These are phyloP conservation scores for Paecilomyces formosus DNA, from an alignment of 2,329 filamentous ascomycete genomes.

Conservation along the genomic window DNA sequence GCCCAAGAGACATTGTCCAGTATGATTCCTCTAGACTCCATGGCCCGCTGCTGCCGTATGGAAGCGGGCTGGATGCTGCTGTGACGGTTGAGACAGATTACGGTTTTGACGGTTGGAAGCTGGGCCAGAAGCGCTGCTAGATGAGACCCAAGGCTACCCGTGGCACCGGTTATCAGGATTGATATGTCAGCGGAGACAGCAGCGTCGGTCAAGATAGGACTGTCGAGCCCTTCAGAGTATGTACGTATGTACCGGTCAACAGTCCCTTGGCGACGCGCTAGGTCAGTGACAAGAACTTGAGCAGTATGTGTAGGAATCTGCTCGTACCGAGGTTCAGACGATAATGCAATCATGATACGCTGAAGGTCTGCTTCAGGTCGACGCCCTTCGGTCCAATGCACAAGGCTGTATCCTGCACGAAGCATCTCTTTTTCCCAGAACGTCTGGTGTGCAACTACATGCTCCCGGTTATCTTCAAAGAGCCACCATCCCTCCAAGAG, in stretches of 20 bases:
- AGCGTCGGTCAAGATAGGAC: constrained; percentile 2
- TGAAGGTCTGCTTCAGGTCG: constrained; percentile 7
- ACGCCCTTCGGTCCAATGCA: constrained; percentile 17
- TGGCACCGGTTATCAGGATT: constrained; percentile 37
- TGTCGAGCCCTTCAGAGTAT: no score
- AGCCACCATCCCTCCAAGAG: constrained; percentile 36
- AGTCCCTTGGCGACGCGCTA: no score
- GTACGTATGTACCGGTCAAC: no score
- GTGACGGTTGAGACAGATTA: constrained; percentile 43
- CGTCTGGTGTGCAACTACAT: constrained; percentile 10
- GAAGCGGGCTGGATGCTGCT: constrained; percentile 15
- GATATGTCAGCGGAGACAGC: background rate
- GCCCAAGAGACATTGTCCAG: constrained; percentile 9
- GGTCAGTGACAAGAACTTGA: no score
- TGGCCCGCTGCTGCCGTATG: constrained; percentile 27
- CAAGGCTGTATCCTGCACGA: constrained; percentile 12
- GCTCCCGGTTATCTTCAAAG: constrained; percentile 24
- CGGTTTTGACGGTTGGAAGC: constrained; percentile 18
- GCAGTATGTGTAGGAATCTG: background rate
- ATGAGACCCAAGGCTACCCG: constrained; percentile 34
- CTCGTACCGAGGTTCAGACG: constrained; percentile 7
- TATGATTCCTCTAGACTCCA: constrained; percentile 17
- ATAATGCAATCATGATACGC: constrained; percentile 14
- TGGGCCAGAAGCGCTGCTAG: constrained; percentile 27
- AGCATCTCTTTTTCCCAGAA: constrained; percentile 13